These are phyloP conservation scores for Achlya hypogyna DNA, from an alignment of 352 stramenopile species.

Conservation along the genomic window DNA sequence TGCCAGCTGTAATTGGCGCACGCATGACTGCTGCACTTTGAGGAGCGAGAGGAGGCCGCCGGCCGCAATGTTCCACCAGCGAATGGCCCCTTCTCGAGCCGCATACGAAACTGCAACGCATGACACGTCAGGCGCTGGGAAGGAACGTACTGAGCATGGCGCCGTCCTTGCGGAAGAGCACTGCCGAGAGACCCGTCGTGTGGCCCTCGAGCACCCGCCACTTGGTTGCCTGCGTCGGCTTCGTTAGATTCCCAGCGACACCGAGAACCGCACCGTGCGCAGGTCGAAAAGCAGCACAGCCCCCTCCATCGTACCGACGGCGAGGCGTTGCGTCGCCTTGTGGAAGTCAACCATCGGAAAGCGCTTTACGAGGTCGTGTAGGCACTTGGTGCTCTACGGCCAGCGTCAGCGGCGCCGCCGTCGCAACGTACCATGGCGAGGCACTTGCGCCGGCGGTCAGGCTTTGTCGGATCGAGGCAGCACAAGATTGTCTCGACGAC, in stretches of 20 bases:
- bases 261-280: constrained; percentile 28
- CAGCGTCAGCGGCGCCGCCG: background rate
- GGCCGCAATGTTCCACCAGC: constrained; percentile 80
- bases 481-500: constrained; percentile 83
- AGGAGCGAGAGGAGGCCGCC: constrained; percentile 75
- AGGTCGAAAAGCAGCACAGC: constrained; percentile 86
- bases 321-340: constrained; percentile 76
- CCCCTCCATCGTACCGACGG: constrained; percentile 77
- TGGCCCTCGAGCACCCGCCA: constrained; percentile 83
- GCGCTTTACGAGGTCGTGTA: constrained; percentile 69
- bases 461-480: constrained; percentile 77
- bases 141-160: constrained; percentile 37
- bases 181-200: constrained; percentile 51
- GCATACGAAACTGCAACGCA: constrained; percentile 52
- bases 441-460: constrained; percentile 64
- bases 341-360: constrained; percentile 87
- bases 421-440: constrained; percentile 32
- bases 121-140: background rate
- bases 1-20: constrained; percentile 71
- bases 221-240: constrained; percentile 44
- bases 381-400: constrained; percentile 49
- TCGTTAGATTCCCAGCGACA: background rate
- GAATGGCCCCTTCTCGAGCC: constrained; percentile 60
- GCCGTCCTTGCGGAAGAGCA: constrained; percentile 60
- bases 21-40: constrained; percentile 81